A percentile compares a stretch with the other conserved stretches of the same genome.
These are phyloP conservation scores for Chenopodium quinoa DNA, from an alignment of 148 eudicot genomes.

Conservation along the genomic window DNA sequence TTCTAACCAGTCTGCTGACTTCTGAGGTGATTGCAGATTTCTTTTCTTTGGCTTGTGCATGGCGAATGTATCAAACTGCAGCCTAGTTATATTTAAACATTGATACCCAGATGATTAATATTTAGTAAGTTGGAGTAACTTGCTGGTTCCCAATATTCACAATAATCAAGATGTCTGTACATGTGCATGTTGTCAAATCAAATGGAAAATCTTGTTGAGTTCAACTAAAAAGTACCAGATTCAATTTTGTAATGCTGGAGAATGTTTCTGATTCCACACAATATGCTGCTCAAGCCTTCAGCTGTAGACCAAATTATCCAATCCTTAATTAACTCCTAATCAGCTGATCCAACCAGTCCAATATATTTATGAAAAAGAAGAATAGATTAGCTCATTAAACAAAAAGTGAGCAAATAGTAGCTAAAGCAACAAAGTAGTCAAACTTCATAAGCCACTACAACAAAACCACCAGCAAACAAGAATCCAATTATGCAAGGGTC, in stretches of 20 bases:
- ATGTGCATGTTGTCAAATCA: constrained; percentile 13
- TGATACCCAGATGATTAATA: constrained; percentile 7
- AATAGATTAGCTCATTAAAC: background rate
- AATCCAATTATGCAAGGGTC: background rate
- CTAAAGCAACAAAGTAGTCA: background rate
- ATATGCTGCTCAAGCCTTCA: background rate
- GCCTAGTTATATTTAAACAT: constrained; percentile 12
- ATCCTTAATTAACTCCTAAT: background rate
- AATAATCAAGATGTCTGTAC: constrained; percentile 8
- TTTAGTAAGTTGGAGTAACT: constrained; percentile 11
- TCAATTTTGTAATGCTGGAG: background rate
- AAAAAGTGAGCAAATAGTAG: background rate
- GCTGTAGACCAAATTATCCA: background rate
- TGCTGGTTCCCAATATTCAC: constrained; percentile 2
- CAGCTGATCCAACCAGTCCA: background rate
- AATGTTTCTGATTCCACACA: constrained; percentile 7
- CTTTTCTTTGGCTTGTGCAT: constrained; percentile 54
- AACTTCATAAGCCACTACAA: background rate
- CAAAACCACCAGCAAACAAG: background rate
- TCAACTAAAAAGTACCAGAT: constrained; percentile 18
- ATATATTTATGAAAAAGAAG: background rate
- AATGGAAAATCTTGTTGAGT: constrained; percentile 9
- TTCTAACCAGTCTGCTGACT: constrained; percentile 35
- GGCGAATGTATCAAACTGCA: constrained; percentile 20
- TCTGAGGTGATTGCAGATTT: constrained; percentile 28